phyloP scores from a whole-genome alignment of 2,329 filamentous ascomycete species.

The Pyricularia pennisetigena region DNA sequence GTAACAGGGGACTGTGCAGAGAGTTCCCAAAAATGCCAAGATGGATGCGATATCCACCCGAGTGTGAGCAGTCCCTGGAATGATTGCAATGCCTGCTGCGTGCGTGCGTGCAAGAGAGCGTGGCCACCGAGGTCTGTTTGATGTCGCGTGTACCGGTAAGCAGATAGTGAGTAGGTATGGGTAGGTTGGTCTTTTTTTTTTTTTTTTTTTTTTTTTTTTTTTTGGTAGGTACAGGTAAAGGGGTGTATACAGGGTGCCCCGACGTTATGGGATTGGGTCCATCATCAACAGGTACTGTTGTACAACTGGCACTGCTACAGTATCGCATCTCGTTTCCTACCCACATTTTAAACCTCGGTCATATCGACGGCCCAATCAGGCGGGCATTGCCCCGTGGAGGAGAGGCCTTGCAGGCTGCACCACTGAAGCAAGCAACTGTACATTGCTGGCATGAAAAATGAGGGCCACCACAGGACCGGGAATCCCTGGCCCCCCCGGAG shows the following conservation, averaged over 20 bases:
- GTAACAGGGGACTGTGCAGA: background rate
- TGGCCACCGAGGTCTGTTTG: background rate
- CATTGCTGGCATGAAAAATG: background rate
- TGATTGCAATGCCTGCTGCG: background rate
- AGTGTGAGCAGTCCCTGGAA: background rate
- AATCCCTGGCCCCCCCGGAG: background rate
- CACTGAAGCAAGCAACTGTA: background rate
- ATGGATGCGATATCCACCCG: background rate
- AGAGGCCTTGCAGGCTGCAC: background rate
- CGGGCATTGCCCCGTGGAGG: background rate
- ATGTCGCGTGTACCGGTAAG: background rate
- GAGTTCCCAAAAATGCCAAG: background rate
- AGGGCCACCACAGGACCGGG: background rate
- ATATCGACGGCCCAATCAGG: background rate
- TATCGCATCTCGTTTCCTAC: background rate
- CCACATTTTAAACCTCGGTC: background rate
- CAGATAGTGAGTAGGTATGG: background rate
- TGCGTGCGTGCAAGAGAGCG: too few species aligned
- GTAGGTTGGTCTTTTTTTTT: too few species aligned
- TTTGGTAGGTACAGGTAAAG: background rate
- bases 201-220: background rate
- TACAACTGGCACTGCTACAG: background rate
- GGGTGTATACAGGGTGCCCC: background rate
- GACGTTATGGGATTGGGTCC: background rate
- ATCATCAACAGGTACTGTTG: too few species aligned